phyloP scores from a whole-genome alignment of 1,284 basidiomycete species.

The Pisolithus thermaeus region DNA sequence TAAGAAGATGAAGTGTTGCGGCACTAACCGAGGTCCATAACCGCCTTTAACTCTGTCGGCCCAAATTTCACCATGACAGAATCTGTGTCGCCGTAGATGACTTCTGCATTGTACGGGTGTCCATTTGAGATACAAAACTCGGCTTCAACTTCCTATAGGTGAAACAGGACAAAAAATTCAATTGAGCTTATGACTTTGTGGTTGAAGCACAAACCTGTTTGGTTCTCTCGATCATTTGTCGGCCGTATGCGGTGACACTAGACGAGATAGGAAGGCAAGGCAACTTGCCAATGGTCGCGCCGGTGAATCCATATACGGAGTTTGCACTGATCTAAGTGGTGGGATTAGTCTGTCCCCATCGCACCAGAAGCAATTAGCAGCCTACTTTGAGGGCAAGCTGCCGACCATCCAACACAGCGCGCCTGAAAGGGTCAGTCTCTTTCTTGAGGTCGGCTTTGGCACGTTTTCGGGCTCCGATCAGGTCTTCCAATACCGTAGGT shows the following conservation, averaged over 20 bases:
- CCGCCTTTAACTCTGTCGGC: constrained; percentile 73
- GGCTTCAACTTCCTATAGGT: constrained; percentile 73
- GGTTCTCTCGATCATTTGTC: constrained; percentile 96
- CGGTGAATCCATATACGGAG: constrained; percentile 96
- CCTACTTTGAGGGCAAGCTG: constrained; percentile 88
- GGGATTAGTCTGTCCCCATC: neutral
- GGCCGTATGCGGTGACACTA: constrained; percentile 88
- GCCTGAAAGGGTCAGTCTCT: constrained; percentile 92
- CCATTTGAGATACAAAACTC: constrained; percentile 86
- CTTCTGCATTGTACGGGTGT: constrained; percentile 78
- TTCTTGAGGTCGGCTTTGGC: constrained; percentile 93
- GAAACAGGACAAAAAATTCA: neutral
- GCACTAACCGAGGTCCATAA: constrained; percentile 79
- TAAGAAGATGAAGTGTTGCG: neutral
- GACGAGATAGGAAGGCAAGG: constrained; percentile 93
- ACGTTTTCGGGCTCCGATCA: constrained; percentile 85
- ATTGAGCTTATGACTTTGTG: neutral
- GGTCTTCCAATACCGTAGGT: constrained; percentile 88
- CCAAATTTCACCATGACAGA: constrained; percentile 98
- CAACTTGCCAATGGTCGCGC: constrained; percentile 91
- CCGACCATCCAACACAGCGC: constrained; percentile 90
- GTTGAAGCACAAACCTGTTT: constrained; percentile 55
- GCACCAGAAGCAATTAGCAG: neutral
- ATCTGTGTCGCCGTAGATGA: constrained; percentile 97
- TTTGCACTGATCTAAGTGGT: constrained; percentile 82